A percentile compares a stretch with the other conserved stretches of the same genome.
phyloP scores from a whole-genome alignment of 306 rosid species.

The Inga leiocalycina region DNA sequence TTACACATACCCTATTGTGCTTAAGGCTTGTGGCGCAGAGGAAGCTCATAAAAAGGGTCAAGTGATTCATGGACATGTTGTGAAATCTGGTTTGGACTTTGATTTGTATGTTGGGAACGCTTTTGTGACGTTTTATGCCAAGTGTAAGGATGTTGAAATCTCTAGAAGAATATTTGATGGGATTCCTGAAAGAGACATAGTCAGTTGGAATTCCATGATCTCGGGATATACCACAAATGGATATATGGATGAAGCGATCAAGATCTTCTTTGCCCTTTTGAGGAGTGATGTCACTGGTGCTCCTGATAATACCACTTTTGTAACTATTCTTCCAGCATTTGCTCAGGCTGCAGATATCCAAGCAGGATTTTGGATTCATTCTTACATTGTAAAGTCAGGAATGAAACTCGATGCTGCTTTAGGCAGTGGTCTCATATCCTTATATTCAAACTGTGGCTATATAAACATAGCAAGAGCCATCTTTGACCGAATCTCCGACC shows the following conservation, averaged over 20 bases:
- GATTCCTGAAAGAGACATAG: conserved; percentile 51
- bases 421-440: conserved; percentile 67
- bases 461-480: conserved; percentile 57
- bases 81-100: conserved; percentile 67
- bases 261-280: conserved; percentile 53
- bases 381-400: conserved; percentile 60
- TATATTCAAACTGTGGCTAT: conserved; percentile 70
- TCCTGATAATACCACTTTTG: conserved; percentile 69
- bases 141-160: conserved; percentile 51
- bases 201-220: conserved; percentile 85
- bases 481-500: conserved; percentile 47
- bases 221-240: conserved; percentile 64
- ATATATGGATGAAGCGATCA: conserved; percentile 49
- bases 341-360: conserved; percentile 55
- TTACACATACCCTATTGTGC: conserved; percentile 74
- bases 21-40: conserved; percentile 74
- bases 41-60: conserved; percentile 49
- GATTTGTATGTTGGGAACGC: conserved; percentile 71
- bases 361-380: conserved; percentile 75
- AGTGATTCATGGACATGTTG: conserved; percentile 62
- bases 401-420: conserved; percentile 57
- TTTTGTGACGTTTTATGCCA: conserved; percentile 60
- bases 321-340: conserved; percentile 65
- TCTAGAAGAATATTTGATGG: conserved; percentile 63
- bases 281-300: conserved; percentile 34